Evolutionary conservation across 768 basidiomycete genomes (phyloP), one percentile per base, ranked within the genome.

Genomic region (Clavaria fumosa): DNA sequence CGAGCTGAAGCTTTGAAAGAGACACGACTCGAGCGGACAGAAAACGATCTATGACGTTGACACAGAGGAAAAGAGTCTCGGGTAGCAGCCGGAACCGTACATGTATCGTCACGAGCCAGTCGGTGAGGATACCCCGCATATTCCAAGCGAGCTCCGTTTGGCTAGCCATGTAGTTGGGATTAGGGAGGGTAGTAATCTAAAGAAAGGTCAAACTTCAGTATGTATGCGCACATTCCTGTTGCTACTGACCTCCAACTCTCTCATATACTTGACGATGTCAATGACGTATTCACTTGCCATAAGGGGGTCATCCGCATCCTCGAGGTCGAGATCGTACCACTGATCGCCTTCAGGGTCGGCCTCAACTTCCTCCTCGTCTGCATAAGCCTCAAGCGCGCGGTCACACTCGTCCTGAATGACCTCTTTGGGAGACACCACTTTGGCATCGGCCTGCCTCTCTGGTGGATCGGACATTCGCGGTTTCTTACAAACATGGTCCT

Each of bases 251-350:
- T 99, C 90, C 41, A 84, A 65, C 46, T 73, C 60, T 53, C 86
- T 83, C 61, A 96, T 69, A 60, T 99, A 97, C 40, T 80, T 63
- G 61, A 90, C 91, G 43, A 97, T 90, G 41, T 97, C 95, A 18
- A 65, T 65, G 35, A 95, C 91, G 51, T 99, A 99, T 58, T 96
- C 88, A 60, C 79, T 81, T 46, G 95, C 91, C 91, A 96, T 96
- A 43, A 86, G 66, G 10, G 93, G 95, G 51, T 99, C 93, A 35
- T 90, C 88, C 14, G 60, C 70, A 52, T 99, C 95, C 32, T 91
- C 89, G 1, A 75, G 78, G 45, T 99, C 95, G 11, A 97, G 69
- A 50, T 97, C 93, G 21, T 82, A 82, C 91, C 89, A 97, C 26
- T 58, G 47, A 7, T 64, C 64, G 62, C 64, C 61, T 38, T 79